These are phyloP conservation scores for Nematodospora valgi DNA, from an alignment of 805 yeast species.

Conservation along the genomic window DNA sequence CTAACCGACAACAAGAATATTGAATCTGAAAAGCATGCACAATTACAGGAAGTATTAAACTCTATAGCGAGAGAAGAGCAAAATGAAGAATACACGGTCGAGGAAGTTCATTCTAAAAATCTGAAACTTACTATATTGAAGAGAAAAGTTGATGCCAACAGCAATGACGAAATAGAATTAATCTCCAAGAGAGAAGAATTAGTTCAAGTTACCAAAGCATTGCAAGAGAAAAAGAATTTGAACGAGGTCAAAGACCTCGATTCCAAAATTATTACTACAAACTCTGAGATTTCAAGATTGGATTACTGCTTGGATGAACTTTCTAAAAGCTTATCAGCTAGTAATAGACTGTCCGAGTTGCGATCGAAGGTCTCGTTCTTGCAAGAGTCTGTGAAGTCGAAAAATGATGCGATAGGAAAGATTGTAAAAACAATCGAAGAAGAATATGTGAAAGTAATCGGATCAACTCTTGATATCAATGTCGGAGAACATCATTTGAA, in stretches of 20 bases:
- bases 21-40: slow-evolving; percentile 10
- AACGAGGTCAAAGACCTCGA: slow-evolving; percentile 14
- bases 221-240: slow-evolving; percentile 18
- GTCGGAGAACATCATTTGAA: slow-evolving; percentile 7
- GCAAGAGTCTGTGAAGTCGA: slow-evolving; percentile 34
- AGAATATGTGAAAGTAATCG: slow-evolving; percentile 16
- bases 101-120: slow-evolving; percentile 37
- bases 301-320: slow-evolving; percentile 48
- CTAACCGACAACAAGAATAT: slow-evolving; percentile 8
- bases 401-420: slow-evolving; percentile 23
- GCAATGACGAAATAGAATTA: slow-evolving; percentile 40
- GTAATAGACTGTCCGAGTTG: slow-evolving; percentile 56
- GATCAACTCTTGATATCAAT: slow-evolving; percentile 11
- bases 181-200: slow-evolving; percentile 44
- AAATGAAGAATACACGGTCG: slow-evolving; percentile 35
- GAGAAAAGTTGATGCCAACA: slow-evolving; percentile 34
- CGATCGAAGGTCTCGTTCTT: slow-evolving; percentile 51
- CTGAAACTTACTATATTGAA: slow-evolving; percentile 36
- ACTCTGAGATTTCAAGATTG: slow-evolving; percentile 27
- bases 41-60: slow-evolving; percentile 16
- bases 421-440: slow-evolving; percentile 20
- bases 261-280: slow-evolving; percentile 33
- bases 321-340: slow-evolving; percentile 45
- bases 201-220: slow-evolving; percentile 30
- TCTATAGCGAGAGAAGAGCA: slow-evolving; percentile 40